A percentile compares a stretch with the other conserved stretches of the same genome.
These are phyloP conservation scores for Chalaropsis thielavioides DNA, from an alignment of 2,329 filamentous ascomycete species.

Conservation along the genomic window DNA sequence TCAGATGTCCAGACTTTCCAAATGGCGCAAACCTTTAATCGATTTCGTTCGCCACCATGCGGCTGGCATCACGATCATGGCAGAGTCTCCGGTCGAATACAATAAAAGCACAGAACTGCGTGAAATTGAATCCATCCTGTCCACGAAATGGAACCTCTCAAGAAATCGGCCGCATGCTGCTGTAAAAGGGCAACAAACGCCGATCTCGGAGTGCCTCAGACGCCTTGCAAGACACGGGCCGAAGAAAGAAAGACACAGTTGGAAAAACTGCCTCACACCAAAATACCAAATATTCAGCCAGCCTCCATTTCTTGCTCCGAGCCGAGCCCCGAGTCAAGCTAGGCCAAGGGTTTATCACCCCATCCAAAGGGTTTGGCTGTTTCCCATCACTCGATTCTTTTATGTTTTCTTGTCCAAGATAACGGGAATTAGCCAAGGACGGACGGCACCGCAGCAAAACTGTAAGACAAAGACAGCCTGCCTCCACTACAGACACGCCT, in stretches of 20 bases:
- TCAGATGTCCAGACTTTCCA: background rate
- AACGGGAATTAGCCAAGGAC: background rate
- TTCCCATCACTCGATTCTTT: constrained; percentile 11
- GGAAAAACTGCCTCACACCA: background rate
- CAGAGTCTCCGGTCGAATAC: background rate
- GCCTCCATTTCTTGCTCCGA: background rate
- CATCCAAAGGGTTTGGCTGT: background rate
- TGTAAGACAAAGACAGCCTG: background rate
- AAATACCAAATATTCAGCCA: background rate
- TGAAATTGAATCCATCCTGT: background rate
- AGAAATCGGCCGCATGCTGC: no score
- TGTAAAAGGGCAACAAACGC: background rate
- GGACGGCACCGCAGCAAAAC: background rate
- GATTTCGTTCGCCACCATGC: background rate
- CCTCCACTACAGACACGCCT: background rate
- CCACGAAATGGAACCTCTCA: no score
- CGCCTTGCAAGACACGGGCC: background rate
- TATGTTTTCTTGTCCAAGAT: background rate
- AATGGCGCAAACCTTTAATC: background rate
- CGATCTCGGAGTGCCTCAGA: background rate
- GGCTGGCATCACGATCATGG: background rate
- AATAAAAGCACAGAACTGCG: background rate
- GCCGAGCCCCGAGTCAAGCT: background rate
- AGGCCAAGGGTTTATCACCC: background rate
- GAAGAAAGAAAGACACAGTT: background rate